phyloP scores from a whole-genome alignment of 441 rosid species.

The Macaranga tanarius region DNA sequence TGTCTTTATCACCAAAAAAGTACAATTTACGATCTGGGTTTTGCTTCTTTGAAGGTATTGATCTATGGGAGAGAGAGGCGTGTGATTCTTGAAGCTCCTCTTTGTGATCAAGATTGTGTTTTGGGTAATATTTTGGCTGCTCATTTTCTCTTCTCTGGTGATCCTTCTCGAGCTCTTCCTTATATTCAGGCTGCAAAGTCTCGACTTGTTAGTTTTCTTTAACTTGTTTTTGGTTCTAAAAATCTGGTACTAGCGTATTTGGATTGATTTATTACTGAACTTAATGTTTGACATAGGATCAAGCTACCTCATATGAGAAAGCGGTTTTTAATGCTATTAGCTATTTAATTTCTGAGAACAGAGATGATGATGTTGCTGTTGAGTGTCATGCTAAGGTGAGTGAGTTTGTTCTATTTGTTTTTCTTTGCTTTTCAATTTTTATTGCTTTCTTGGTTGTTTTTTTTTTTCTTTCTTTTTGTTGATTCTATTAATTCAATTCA shows the following conservation, averaged over 20 bases:
- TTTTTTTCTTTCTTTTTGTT: not conserved
- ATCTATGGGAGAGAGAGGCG: conserved; percentile 61
- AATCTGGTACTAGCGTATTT: not conserved
- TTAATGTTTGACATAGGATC: conserved; percentile 42
- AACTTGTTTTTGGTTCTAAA: not conserved
- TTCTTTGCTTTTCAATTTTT: not conserved
- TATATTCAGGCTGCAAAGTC: conserved; percentile 56
- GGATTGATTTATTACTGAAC: not conserved
- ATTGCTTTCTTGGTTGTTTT: not conserved
- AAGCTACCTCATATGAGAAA: conserved; percentile 73
- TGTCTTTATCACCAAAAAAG: not conserved
- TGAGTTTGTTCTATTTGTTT: not conserved
- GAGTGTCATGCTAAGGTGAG: conserved; percentile 57
- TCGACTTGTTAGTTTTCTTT: conserved; percentile 44
- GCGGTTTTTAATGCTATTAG: conserved; percentile 57
- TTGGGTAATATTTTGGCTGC: conserved; percentile 81
- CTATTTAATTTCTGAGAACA: conserved; percentile 51
- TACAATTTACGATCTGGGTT: not conserved
- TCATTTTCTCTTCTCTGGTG: conserved; percentile 49
- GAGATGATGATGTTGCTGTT: conserved; percentile 68
- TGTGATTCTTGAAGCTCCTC: conserved; percentile 65
- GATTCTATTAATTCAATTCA: no score
- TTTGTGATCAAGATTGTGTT: conserved; percentile 62
- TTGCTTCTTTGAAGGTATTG: conserved; percentile 52
- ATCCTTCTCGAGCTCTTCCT: conserved; percentile 42